Evolutionary conservation across 139 green algal genomes (phyloP), one percentile per base, ranked within the genome.

Genomic region (Haematococcus sp.): DNA sequence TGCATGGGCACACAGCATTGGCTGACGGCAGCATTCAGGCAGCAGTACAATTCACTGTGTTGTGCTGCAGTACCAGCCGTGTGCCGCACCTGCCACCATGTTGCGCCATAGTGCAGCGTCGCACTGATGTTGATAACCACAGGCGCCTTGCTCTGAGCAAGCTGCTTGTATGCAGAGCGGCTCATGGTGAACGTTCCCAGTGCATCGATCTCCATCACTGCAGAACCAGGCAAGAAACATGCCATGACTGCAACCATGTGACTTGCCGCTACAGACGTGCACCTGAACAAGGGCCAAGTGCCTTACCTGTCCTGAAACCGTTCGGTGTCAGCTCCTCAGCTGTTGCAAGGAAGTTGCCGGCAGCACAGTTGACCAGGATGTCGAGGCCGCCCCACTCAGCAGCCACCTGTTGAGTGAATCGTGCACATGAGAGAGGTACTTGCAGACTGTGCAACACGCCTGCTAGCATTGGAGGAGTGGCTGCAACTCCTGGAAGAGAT

Each of bases 201-300:
- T 1, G 94, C 77, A 77, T 98, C 94, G 58, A 98, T 98, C 68
- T 98, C 94, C 85, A 98, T 91, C 9, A 98, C 94, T 82, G 87
- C 60, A 71, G 40, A 19, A 19, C 7, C 40, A 49, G 22, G 25
- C 25, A 27, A 32, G 25, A 34, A 33, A 75, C 5, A n/a, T 63
- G 17, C 22, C 22, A 60, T 31, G 43, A 34, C n/a, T 33, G n/a
- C 23, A 46, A 49, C 30, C 5, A 43, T 35, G 27, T 5, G 2
- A 54, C 31, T 17, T 46, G 0, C 4, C n/a, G 16, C 13, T 23
- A 55, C 46, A 55, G 46, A 55, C 46, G 46, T 13, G 13, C 46
- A 55, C 46, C 46, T n/a, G n/a, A n/a, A n/a, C n/a, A n/a, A n/a
- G n/a, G n/a, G n/a, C n/a, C n/a, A n/a, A 49, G 7, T 19, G 40